phyloP scores from a whole-genome alignment of 345 rosid genomes.

The Camelina hispida region DNA sequence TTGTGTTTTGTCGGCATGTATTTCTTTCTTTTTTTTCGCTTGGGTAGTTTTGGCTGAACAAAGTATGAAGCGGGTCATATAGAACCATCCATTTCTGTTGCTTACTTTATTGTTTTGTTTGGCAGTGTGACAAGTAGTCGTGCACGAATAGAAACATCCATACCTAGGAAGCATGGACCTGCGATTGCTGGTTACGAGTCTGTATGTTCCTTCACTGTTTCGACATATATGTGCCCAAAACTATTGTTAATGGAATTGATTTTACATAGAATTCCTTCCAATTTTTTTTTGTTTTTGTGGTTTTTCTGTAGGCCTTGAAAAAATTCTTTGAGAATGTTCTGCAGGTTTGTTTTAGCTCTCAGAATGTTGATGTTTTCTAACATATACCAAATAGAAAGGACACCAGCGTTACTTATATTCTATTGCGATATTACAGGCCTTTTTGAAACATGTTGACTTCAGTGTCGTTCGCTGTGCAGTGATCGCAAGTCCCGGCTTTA shows the following conservation, averaged over 20 bases:
- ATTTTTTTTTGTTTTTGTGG: constrained; percentile 11
- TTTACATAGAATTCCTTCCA: constrained; percentile 5
- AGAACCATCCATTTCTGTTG: background rate
- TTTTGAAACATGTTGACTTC: constrained; percentile 86
- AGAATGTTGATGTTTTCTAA: constrained; percentile 16
- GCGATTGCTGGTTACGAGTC: constrained; percentile 96
- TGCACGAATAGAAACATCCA: constrained; percentile 83
- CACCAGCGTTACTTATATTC: background rate
- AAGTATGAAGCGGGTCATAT: constrained; percentile 2
- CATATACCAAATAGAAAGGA: background rate
- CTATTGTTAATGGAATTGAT: background rate
- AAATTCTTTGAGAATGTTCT: constrained; percentile 89
- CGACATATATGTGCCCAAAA: background rate
- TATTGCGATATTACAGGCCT: constrained; percentile 56
- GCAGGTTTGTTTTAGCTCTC: constrained; percentile 59
- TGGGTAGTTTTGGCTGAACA: constrained; percentile 12
- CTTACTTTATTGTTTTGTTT: constrained; percentile 23
- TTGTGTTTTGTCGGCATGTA: constrained; percentile 11
- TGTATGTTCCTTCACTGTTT: constrained; percentile 40
- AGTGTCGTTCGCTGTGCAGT: constrained; percentile 90
- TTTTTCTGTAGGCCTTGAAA: constrained; percentile 69
- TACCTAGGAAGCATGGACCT: constrained; percentile 99
- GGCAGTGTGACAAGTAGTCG: constrained; percentile 84
- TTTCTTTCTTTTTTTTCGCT: background rate
- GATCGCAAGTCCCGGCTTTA: constrained; percentile 97